Evolutionary conservation across 352 stramenopile genomes (phyloP).

Genomic region (Phytophthora citrophthora): DNA sequence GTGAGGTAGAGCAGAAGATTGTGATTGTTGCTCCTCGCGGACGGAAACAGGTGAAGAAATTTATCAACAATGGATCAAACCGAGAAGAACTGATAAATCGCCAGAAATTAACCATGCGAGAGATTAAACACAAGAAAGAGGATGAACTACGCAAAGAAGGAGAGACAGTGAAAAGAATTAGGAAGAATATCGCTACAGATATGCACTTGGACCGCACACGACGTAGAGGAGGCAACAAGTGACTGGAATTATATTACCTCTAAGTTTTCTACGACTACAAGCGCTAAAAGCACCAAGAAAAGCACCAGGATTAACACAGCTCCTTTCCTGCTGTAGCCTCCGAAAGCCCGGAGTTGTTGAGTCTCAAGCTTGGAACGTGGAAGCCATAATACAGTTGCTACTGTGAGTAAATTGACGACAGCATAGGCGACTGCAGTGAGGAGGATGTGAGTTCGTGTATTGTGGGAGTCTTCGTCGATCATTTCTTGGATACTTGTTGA

Average conservation of each 20-base stretch:
- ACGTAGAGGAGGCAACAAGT: constrained; percentile 21
- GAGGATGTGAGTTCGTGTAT: constrained; percentile 36
- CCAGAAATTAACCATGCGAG: constrained; percentile 48
- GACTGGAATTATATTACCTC: constrained; percentile 7
- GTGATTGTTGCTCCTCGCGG: constrained; percentile 26
- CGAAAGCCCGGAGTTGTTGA: constrained; percentile 47
- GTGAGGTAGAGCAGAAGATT: constrained; percentile 2
- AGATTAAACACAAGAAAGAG: constrained; percentile 56
- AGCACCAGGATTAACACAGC: constrained; percentile 32
- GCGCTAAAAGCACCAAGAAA: constrained; percentile 39
- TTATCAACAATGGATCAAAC: constrained; percentile 7
- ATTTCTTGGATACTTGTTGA: constrained; percentile 24
- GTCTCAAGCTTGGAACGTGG: constrained; percentile 48
- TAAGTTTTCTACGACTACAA: constrained; percentile 45
- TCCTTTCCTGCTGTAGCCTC: constrained; percentile 37
- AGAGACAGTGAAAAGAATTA: constrained; percentile 37
- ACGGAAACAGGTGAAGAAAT: constrained; percentile 10
- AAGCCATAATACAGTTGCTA: constrained; percentile 30
- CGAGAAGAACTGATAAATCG: constrained; percentile 42
- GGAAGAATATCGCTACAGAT: constrained; percentile 40
- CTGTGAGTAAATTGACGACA: constrained; percentile 37
- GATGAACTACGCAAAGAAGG: constrained; percentile 50
- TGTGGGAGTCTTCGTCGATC: constrained; percentile 31
- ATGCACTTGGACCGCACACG: constrained; percentile 50
- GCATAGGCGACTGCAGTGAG: constrained; percentile 24